These are phyloP conservation scores for Penicillium verrucosum DNA, from an alignment of 2,329 filamentous ascomycete species.

Conservation along the genomic window DNA sequence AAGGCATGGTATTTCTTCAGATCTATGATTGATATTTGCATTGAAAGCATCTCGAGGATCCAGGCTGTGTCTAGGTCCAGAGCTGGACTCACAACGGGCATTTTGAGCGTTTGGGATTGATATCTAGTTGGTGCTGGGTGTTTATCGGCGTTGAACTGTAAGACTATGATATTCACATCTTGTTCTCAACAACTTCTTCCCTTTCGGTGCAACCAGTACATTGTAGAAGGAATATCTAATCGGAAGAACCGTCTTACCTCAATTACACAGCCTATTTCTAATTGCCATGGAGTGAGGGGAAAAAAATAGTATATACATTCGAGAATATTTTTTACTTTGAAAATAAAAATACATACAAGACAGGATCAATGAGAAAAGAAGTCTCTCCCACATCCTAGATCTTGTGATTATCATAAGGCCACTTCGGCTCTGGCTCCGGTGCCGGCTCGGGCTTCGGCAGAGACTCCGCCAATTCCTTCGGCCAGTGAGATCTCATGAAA, in stretches of 20 bases:
- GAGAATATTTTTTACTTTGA: conserved; percentile 6
- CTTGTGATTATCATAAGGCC: neutral
- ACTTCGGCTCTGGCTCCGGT: neutral
- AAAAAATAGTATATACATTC: conserved; percentile 13
- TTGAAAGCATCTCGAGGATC: neutral
- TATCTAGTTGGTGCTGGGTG: neutral
- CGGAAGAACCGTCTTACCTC: neutral
- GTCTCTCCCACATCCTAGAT: neutral
- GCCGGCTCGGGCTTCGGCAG: neutral
- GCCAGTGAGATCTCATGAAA: conserved; percentile 15
- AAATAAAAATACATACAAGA: conserved; percentile 4
- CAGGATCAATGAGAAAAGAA: neutral
- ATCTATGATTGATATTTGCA: neutral
- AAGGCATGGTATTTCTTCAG: neutral
- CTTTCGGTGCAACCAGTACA: neutral
- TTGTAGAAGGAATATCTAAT: neutral
- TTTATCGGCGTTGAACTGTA: neutral
- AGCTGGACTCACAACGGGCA: neutral
- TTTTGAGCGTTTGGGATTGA: too few species aligned
- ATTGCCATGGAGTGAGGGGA: neutral
- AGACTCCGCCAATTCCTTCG: neutral
- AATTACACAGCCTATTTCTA: neutral
- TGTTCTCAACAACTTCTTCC: too few species aligned
- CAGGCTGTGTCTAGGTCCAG: neutral
- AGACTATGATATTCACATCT: neutral